Conservation (phyloP, 2,329 filamentous ascomycete species). For the Botrytis porri region DNA sequence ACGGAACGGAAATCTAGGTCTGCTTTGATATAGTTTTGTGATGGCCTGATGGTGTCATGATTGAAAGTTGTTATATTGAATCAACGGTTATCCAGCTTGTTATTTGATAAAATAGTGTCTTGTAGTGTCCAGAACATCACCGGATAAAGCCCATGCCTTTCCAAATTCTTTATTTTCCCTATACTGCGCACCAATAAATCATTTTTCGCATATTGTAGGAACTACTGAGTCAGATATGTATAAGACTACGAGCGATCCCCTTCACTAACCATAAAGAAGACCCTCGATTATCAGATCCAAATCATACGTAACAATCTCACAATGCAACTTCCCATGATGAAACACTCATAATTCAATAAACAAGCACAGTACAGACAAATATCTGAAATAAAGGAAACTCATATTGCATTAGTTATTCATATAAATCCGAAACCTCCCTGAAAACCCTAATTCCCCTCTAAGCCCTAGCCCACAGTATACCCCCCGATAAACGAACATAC, state of each 20-base stretch:
- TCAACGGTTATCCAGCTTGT: too few relatives aligned
- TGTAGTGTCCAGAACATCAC: too few relatives aligned
- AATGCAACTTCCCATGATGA: not conserved
- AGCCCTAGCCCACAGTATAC: not conserved
- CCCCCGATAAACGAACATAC: not conserved
- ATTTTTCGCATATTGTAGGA: too few relatives aligned
- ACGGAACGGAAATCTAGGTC: too few relatives aligned
- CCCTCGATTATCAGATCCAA: not conserved
- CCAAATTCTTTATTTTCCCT: too few relatives aligned
- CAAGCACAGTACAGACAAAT: not conserved
- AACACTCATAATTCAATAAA: not conserved
- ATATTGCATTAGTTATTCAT: not conserved
- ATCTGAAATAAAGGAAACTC: not conserved
- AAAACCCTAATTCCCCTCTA: not conserved
- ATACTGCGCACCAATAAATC: too few relatives aligned
- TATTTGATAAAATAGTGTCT: too few relatives aligned
- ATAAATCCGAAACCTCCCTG: not conserved
- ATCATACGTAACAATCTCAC: not conserved
- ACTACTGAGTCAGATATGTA: not conserved
- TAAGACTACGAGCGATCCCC: not conserved
- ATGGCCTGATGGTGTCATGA: too few relatives aligned
- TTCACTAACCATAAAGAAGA: not conserved
- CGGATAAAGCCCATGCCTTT: too few relatives aligned
- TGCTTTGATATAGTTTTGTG: too few relatives aligned
- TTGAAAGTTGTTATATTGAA: too few relatives aligned